Conservation (phyloP, 768 basidiomycete genomes). For the Rhodotorula diobovata region DNA sequence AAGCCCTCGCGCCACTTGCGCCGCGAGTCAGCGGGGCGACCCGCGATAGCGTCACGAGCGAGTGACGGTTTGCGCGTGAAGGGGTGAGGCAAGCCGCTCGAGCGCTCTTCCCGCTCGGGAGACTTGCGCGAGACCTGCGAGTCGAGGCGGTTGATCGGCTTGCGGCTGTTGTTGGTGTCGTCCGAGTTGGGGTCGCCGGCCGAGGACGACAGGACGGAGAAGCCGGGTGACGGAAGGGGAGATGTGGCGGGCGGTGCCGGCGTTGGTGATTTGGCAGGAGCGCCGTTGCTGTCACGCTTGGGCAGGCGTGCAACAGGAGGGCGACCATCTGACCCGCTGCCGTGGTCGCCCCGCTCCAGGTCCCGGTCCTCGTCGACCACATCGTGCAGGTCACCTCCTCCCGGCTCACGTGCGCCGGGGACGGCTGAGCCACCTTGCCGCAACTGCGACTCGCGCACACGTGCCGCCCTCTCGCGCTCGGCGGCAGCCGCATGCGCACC, state of each 20-base stretch:
- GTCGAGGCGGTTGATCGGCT: not conserved
- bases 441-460: not conserved
- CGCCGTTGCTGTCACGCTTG: not conserved
- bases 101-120: not conserved
- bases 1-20: constrained; percentile 27
- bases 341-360: constrained; percentile 11
- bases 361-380: not conserved
- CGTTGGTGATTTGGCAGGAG: not conserved
- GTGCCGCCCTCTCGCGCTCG: not conserved
- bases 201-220: not conserved
- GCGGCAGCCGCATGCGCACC: not conserved
- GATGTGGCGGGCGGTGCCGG: not conserved
- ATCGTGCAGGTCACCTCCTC: not conserved
- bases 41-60: not conserved
- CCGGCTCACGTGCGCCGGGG: not conserved
- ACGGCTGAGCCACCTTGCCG: not conserved
- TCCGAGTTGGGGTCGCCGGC: constrained; percentile 12
- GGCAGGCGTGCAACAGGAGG: not conserved
- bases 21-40: not conserved
- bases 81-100: not conserved
- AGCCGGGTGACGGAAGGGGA: not conserved
- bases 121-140: not conserved
- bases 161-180: not conserved
- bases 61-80: not conserved
- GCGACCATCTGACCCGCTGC: constrained; percentile 5